Evolutionary conservation across 768 basidiomycete genomes (phyloP), one percentile per base, ranked within the genome.

Genomic region (Amanita subjunquillea): DNA sequence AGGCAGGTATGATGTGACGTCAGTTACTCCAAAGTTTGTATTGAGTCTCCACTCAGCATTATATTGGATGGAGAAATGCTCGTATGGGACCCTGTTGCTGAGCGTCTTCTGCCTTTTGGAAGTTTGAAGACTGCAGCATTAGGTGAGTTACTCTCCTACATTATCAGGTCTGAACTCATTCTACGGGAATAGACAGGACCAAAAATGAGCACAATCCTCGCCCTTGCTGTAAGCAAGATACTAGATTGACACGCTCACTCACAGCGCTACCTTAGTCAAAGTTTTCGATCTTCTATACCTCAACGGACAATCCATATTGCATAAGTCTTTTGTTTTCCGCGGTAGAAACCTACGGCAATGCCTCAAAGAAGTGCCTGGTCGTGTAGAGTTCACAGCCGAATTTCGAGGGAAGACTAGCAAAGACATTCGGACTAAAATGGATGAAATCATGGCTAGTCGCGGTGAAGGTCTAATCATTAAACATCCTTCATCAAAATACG

Each of bases 51-150:
- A 32, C 42, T 37, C 10, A 97, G 95, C 47, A 85, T 95, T 59
- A 90, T 98, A 44, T 67, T 99, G 12, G 96, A 99, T 59, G 96
- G 96, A 0, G 96, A 99, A 65, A 98, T 99, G 95, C 71, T 99
- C 30, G 95, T 97, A 2, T 98, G 89, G 88, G 96, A 98, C 66
- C 95, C 95, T 0, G 73, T 87, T 3, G 83, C 90, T 0, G 85
- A 87, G 59, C 81, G 89, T 20, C 89, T 91, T 61, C 71, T 96
- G 17, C 91, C 95, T 0, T 98, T 99, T 56, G 96, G 96, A 2
- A 88, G 83, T 0, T 71, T 99, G 47, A 99, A 99, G 68, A 90
- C 92, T 0, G 91, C 92, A 40, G 94, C 94, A 0, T 71, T 86
- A 13, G 88, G 91, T 91, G 54, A 39, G 73, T 56, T 9, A 9